Base-by-base conservation (phyloP, 345 rosid genomes). In the Gossypioides kirkii region DNA sequence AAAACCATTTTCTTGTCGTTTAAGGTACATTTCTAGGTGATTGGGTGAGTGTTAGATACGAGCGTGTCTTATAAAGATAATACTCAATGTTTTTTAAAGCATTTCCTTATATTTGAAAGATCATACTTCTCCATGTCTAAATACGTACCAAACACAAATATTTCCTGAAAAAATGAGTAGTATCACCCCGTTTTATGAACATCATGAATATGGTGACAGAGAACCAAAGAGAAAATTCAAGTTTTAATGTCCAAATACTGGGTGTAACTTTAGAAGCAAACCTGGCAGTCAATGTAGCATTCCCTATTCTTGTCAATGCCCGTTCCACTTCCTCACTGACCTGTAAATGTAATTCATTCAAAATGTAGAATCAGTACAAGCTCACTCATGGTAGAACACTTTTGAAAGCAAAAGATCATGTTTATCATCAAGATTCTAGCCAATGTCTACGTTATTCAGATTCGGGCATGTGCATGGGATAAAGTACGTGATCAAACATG, bases 241-340 rank as follows among this genome's bases (percentile, higher is more conserved):
- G 13, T 13, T 32, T 47, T 68, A 64, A 76, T 17, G 53, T 22
- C 46, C 10, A 72, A 77, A 69, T 12, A 6, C 2, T 36, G 42
- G 67, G 67, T 42, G 32, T 5, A 32, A 32, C 38, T 32, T 6
- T 22, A 68, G 75, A 49, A 52, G 73, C 75, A 38, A 71, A 93
- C 98, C 94, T 85, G 36, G 82, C 88, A 28, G 85, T 61, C 54
- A 90, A 76, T 50, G 73, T 75, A 56, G 90, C 80, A 77, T 81
- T 82, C 60, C 87, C 90, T 81, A 94, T 68, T 80, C 86, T 90
- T 47, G 93, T 82, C 75, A 94, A 81, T 64, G 97, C 97, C 46
- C 94, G 89, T 79, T 91, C 98, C 60, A 94, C 88, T 77, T 94
- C 98, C 87, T 94, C 98, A 7, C 97, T 94, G 70, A 94, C 98